Percentiles rank a stretch among this genome's conserved stretches.
Evolutionary conservation across 2,329 filamentous ascomycete genomes (phyloP).

Genomic region (Penicillium polonicum): DNA sequence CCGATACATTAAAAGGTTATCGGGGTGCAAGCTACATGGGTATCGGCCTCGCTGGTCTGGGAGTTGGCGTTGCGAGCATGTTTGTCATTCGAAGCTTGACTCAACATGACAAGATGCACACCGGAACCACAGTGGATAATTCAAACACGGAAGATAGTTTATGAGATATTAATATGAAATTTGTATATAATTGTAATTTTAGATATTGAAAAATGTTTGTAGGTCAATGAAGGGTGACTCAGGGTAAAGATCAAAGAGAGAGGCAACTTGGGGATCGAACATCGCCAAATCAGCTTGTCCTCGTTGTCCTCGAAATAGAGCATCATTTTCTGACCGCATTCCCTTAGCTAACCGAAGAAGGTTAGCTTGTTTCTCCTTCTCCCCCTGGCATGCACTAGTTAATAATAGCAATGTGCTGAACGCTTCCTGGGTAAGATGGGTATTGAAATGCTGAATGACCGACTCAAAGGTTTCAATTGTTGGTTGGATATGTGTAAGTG

Average conservation of each 20-base stretch:
- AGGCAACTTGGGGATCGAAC: background rate
- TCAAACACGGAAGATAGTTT: background rate
- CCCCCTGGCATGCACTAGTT: background rate
- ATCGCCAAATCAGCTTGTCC: background rate
- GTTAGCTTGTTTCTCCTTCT: background rate
- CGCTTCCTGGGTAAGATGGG: background rate
- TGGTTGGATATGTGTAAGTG: conserved; percentile 35
- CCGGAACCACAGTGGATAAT: background rate
- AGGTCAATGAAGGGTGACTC: background rate
- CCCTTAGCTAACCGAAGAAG: background rate
- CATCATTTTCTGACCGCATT: background rate
- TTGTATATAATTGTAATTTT: background rate
- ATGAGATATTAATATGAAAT: background rate
- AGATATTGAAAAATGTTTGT: background rate
- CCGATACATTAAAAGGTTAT: conserved; percentile 39
- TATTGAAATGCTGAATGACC: conserved; percentile 37
- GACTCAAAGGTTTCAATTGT: conserved; percentile 41
- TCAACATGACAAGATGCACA: background rate
- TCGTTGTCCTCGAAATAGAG: background rate
- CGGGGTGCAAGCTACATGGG: conserved; percentile 44
- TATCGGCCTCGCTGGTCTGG: conserved; percentile 31
- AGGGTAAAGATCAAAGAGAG: background rate
- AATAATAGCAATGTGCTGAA: background rate
- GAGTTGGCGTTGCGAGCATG: background rate
- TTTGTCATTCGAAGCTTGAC: background rate